A percentile compares a stretch with the other conserved stretches of the same genome.
Evolutionary conservation across 805 yeast species (phyloP).

Genomic region (Cyberlindnera maclurae): DNA sequence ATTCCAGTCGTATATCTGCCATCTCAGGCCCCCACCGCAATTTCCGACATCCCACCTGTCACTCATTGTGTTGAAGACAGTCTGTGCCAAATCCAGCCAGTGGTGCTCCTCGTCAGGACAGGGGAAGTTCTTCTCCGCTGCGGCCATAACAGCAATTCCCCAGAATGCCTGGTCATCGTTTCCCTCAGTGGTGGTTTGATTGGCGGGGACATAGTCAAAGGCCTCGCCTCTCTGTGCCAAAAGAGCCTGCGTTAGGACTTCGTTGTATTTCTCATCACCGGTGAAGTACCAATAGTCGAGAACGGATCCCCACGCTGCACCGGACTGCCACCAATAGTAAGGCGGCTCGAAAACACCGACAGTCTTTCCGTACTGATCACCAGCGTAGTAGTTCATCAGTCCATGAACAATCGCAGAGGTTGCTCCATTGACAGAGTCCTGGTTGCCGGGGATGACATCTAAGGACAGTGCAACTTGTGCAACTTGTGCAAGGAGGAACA

Average conservation of each 20-base stretch:
- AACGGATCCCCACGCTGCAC: constrained; percentile 89
- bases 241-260: constrained; percentile 52
- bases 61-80: constrained; percentile 87
- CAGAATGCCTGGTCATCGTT: constrained; percentile 97
- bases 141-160: constrained; percentile 90
- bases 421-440: constrained; percentile 18
- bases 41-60: constrained; percentile 79
- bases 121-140: constrained; percentile 82
- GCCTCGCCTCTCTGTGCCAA: constrained; percentile 67
- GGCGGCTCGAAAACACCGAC: constrained; percentile 85
- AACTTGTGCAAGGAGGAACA: too few relatives aligned
- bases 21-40: constrained; percentile 88
- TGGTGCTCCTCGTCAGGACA: constrained; percentile 51
- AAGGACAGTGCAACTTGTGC: background rate
- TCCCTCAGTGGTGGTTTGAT: constrained; percentile 90
- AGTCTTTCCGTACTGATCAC: constrained; percentile 59
- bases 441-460: constrained; percentile 1
- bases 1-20: constrained; percentile 96
- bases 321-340: constrained; percentile 99
- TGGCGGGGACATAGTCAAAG: constrained; percentile 76
- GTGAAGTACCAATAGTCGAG: constrained; percentile 70
- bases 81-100: constrained; percentile 84
- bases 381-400: constrained; percentile 75
- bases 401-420: constrained; percentile 61
- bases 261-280: constrained; percentile 61